Percentiles rank a stretch among this genome's conserved stretches.
Evolutionary conservation across 768 basidiomycete genomes (phyloP).

Genomic region (Lactifluus echinatus): DNA sequence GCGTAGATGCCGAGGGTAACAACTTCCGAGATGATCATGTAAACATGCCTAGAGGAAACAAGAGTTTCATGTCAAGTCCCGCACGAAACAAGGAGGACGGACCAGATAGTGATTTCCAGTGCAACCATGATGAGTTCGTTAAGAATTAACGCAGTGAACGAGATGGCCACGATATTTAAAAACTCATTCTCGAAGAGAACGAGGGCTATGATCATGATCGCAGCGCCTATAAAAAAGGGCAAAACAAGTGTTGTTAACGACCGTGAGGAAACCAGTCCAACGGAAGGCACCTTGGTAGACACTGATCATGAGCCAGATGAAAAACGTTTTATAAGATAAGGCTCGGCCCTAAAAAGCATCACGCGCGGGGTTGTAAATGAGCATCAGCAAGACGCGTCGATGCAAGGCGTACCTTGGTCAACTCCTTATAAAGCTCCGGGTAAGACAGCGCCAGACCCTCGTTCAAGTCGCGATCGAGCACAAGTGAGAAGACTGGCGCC

Average conservation of each 20-base stretch:
- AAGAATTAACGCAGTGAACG: conserved; percentile 89
- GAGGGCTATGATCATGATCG: conserved; percentile 97
- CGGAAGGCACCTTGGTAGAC: conserved; percentile 75
- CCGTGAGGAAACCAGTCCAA: neutral
- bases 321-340: conserved; percentile 96
- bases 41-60: conserved; percentile 60
- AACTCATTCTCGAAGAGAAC: conserved; percentile 96
- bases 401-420: conserved; percentile 70
- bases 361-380: neutral
- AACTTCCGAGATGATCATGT: conserved; percentile 90
- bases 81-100: neutral
- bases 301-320: conserved; percentile 96
- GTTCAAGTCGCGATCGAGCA: conserved; percentile 91
- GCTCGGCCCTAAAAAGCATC: conserved; percentile 66
- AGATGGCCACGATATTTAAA: conserved; percentile 96
- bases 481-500: conserved; percentile 97
- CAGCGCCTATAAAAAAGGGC: conserved; percentile 51
- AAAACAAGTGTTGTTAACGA: neutral
- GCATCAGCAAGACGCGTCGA: neutral
- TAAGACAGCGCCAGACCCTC: conserved; percentile 93
- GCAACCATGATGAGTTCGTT: conserved; percentile 99
- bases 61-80: neutral
- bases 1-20: conserved; percentile 85
- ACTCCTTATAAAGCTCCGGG: conserved; percentile 95
- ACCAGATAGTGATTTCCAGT: conserved; percentile 96